Base-by-base conservation (phyloP, 352 stramenopile genomes). In the Pythium dissotocum region DNA sequence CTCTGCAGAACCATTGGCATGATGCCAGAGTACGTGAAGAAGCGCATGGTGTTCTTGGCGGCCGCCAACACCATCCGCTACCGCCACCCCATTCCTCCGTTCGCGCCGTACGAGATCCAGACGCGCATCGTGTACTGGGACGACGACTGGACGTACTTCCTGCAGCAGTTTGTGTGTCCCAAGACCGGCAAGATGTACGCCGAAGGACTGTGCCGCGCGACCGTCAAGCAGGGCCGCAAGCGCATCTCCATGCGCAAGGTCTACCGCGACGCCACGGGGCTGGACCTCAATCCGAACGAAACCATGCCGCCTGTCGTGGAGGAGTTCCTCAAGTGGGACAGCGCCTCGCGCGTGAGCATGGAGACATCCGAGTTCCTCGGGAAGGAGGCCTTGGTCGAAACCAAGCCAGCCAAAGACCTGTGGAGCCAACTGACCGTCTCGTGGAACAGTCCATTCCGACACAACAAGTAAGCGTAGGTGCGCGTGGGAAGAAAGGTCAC, bases 11-110 rank as follows among this genome's bases (percentile, higher is more conserved):
- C 68, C 16, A 79, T 77, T 32, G 78, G 78, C 8, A 76, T 86
- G 53, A 64, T 88, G 55, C 82, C 71, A 48, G 71, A 77, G 24
- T 77, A 80, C 35, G 38, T 89, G 53, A 88, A 87, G 72, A 80
- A 89, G 57, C 70, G 70, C 10, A 81, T 78, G 58, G 71, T 83
- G 71, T 79, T 91, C 44, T 59, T 89, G 21, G 75, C 76, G 2
- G 84, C 67, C 2, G 85, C 82, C 21, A 82, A 93, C 54, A 54
- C 62, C 10, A 70, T 77, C 16, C 65, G 62, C 2, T 77, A 74
- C 48, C 66, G 63, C 28, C 54, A 77, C 26, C 61, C 65, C 35
- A 65, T 77, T 14, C 58, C 62, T 26, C 71, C 65, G 36, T 69
- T 73, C 44, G 66, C 52, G 2, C 46, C 71, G 26, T 77, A 71